Conservation (phyloP, 2,329 filamentous ascomycete genomes). For the Lecanicillium sp. region DNA sequence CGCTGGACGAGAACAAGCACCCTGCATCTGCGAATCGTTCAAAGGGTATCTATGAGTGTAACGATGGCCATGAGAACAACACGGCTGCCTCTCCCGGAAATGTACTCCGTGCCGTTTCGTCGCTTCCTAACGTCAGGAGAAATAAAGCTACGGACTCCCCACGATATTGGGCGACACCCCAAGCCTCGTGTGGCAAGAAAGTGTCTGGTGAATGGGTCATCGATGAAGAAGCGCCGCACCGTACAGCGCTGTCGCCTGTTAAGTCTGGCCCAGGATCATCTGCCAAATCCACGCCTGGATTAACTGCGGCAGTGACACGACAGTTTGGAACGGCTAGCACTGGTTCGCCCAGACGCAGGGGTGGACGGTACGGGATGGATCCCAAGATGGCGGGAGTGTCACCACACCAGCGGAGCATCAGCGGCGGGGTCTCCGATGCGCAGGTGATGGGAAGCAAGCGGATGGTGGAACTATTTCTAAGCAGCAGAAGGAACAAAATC, state of each 20-base stretch:
- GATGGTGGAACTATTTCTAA: slow-evolving; percentile 49
- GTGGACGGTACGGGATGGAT: neutral
- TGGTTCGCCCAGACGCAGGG: slow-evolving; percentile 5
- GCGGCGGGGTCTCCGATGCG: slow-evolving; percentile 16
- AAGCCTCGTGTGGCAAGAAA: neutral
- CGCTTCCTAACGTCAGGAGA: slow-evolving; percentile 13
- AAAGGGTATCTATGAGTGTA: neutral
- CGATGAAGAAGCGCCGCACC: slow-evolving; percentile 5
- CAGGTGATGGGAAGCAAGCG: slow-evolving; percentile 36
- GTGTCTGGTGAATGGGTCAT: neutral
- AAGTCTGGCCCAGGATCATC: slow-evolving; percentile 14
- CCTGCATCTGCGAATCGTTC: slow-evolving; percentile 1
- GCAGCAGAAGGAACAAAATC: slow-evolving; percentile 31
- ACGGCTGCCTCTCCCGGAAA: slow-evolving; percentile 8
- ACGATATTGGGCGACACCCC: neutral
- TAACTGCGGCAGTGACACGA: slow-evolving; percentile 10
- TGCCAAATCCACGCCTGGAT: slow-evolving; percentile 21
- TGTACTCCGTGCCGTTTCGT: slow-evolving; percentile 17
- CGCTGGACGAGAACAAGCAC: too few species aligned
- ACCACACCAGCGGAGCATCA: slow-evolving; percentile 7
- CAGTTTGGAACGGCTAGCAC: slow-evolving; percentile 10
- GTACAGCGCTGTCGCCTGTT: slow-evolving; percentile 13
- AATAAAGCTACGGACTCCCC: neutral
- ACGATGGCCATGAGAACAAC: slow-evolving; percentile 9
- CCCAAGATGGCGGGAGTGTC: slow-evolving; percentile 5